phyloP scores from a whole-genome alignment of 257 asterid genomes.

The Nemophila menziesii region DNA sequence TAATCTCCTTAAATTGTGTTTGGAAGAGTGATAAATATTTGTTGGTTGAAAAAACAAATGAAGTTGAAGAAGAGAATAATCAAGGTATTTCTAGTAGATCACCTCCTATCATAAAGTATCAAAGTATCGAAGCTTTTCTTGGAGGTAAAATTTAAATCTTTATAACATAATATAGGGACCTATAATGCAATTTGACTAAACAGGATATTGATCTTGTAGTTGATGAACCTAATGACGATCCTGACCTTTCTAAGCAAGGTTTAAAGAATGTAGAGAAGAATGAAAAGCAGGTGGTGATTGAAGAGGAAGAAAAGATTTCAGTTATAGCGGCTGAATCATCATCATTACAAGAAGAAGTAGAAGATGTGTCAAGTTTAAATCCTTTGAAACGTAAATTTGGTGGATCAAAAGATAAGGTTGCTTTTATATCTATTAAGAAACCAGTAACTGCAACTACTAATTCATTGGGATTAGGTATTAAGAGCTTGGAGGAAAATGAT shows the following conservation, averaged over 20 bases:
- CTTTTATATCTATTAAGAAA: constrained; percentile 52
- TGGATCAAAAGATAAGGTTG: constrained; percentile 35
- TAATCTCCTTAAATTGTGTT: constrained; percentile 39
- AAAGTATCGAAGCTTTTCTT: constrained; percentile 53
- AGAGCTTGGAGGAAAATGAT: constrained; percentile 19
- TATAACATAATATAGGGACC: too few species aligned
- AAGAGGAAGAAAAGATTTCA: constrained; percentile 13
- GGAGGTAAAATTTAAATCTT: constrained; percentile 46
- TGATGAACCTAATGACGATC: constrained; percentile 23
- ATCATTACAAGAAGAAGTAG: constrained; percentile 11
- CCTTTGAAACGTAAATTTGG: constrained; percentile 19
- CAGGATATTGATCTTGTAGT: too few species aligned
- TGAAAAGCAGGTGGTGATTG: constrained; percentile 13
- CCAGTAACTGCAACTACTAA: constrained; percentile 23
- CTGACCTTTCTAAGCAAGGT: constrained; percentile 12
- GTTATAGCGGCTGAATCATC: constrained; percentile 5
- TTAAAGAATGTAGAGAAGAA: constrained; percentile 10
- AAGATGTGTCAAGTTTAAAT: constrained; percentile 9
- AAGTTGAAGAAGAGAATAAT: constrained; percentile 24
- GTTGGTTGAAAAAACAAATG: constrained; percentile 37
- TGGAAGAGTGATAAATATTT: constrained; percentile 66
- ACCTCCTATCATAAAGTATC: constrained; percentile 37
- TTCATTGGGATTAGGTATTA: constrained; percentile 13
- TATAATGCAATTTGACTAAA: too few species aligned
- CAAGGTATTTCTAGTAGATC: constrained; percentile 20